Base-by-base conservation (phyloP, 805 yeast genomes). In the Candida arabinofermentans region DNA sequence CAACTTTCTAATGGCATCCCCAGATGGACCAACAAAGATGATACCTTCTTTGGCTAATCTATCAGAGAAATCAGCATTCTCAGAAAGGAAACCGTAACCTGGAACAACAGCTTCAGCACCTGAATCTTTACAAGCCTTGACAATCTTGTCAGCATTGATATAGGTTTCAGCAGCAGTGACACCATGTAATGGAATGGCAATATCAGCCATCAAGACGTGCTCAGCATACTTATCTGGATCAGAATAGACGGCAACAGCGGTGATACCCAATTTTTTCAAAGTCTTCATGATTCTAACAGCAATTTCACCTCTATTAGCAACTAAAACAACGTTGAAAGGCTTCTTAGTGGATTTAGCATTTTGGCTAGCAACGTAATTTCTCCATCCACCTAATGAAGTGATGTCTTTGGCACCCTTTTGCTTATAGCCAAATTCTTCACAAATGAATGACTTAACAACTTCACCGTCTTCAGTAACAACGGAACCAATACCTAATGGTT, bases 301-400 rank as follows among this genome's bases (percentile, higher is more conserved):
- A 56, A 91, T 91, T 67, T 91, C 99, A 62, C 98, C 98, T 67
- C 99, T 79, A 70, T 91, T 91, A 31, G 98, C 98, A 41, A 91
- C 93, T 42, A 91, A 73, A n/a, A 91, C 96, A 9, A 83, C 75
- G 17, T 80, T 71, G 66, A 89, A 88, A 1, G 95, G 93, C 55
- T 76, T 78, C 43, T 66, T 66, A 14, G 52, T 46, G 17, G 55
- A 54, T 18, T 51, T 51, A 27, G 66, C 56, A 44, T 41, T 50
- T 41, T 37, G 39, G 34, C 48, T 52, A 37, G 50, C 57, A 36
- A 76, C 67, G 66, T 86, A 87, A 2, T 71, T 66, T 61, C 81
- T 79, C 91, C 96, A 91, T 4, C 96, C 96, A 34, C 97, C 97
- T 58, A 68, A 84, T 18, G 70, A 62, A n/a, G 97, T 86, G 54